These are phyloP conservation scores for Mycena latifolia DNA, from an alignment of 768 basidiomycete genomes.

Conservation along the genomic window DNA sequence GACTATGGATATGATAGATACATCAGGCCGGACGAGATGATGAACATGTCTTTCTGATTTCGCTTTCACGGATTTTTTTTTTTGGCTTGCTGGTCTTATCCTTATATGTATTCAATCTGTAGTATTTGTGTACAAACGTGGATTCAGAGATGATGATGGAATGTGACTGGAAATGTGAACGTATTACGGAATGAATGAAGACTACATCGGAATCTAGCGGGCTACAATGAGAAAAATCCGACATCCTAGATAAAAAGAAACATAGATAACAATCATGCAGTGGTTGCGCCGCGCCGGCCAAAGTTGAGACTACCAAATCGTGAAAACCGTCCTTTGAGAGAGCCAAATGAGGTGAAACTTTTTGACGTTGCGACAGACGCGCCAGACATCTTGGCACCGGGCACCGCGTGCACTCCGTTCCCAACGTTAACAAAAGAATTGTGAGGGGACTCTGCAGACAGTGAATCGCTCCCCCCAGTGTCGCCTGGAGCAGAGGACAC, in stretches of 20 bases:
- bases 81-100: not conserved
- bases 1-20: slow-evolving; percentile 25
- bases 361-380: slow-evolving; percentile 75
- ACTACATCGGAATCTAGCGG: slow-evolving; percentile 26
- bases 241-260: slow-evolving; percentile 34
- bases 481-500: slow-evolving; percentile 85
- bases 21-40: slow-evolving; percentile 26
- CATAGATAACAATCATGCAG: slow-evolving; percentile 36
- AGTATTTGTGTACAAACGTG: slow-evolving; percentile 24
- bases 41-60: slow-evolving; percentile 22
- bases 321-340: slow-evolving; percentile 80
- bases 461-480: slow-evolving; percentile 64
- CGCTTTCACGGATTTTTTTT: not conserved
- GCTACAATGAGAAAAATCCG: slow-evolving; percentile 27
- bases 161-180: slow-evolving; percentile 20
- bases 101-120: slow-evolving; percentile 14
- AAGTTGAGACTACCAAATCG: slow-evolving; percentile 82
- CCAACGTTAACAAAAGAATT: slow-evolving; percentile 84
- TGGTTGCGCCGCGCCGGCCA: slow-evolving; percentile 59
- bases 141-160: slow-evolving; percentile 16
- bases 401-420: slow-evolving; percentile 57
- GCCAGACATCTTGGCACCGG: slow-evolving; percentile 59
- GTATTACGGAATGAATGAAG: slow-evolving; percentile 11
- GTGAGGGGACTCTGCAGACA: slow-evolving; percentile 76
- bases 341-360: slow-evolving; percentile 67